phyloP scores from a whole-genome alignment of 208 protist species.

The Trypanosoma scelopori region DNA sequence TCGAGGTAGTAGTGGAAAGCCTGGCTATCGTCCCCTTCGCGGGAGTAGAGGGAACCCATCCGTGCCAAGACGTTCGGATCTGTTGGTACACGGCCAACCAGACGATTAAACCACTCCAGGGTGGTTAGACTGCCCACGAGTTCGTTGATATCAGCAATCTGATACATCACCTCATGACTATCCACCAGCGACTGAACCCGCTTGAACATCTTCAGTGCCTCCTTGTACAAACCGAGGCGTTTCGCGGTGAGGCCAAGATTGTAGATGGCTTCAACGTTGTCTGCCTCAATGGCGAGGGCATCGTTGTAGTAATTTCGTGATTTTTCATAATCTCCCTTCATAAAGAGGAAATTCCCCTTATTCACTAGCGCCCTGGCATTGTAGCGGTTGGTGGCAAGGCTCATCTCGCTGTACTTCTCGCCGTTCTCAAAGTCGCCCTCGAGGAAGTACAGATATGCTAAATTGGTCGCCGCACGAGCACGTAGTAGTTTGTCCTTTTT shows the following conservation, averaged over 20 bases:
- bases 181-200: conserved; percentile 93
- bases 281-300: conserved; percentile 94
- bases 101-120: conserved; percentile 83
- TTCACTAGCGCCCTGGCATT: conserved; percentile 97
- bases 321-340: conserved; percentile 86
- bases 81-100: conserved; percentile 90
- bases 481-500: conserved; percentile 93
- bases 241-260: conserved; percentile 95
- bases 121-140: conserved; percentile 62
- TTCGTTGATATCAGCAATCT: conserved; percentile 95
- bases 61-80: conserved; percentile 94
- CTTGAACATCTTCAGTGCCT: conserved; percentile 93
- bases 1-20: conserved; percentile 96
- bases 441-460: conserved; percentile 98
- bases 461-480: conserved; percentile 94
- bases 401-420: conserved; percentile 95
- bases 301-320: conserved; percentile 93
- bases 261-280: conserved; percentile 97
- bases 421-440: conserved; percentile 96
- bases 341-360: conserved; percentile 95
- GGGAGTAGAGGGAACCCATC: conserved; percentile 91
- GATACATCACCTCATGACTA: conserved; percentile 94
- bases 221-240: conserved; percentile 88
- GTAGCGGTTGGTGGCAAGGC: conserved; percentile 94
- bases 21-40: conserved; percentile 91